These are phyloP conservation scores for Hericium erinaceus DNA, from an alignment of 768 basidiomycete species.

Conservation along the genomic window DNA sequence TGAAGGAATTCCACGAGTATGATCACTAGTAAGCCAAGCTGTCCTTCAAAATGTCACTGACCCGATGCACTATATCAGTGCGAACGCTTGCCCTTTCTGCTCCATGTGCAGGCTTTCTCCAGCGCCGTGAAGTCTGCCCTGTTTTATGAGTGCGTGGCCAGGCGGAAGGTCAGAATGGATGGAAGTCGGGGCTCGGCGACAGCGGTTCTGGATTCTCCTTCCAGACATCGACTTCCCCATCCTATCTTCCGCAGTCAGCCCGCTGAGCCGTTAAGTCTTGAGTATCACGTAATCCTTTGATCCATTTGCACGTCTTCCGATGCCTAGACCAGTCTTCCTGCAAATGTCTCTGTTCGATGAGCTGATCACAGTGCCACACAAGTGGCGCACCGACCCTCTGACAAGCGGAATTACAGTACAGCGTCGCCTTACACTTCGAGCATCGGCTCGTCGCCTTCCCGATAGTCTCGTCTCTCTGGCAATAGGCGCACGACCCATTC, in stretches of 20 bases:
- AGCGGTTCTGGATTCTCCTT: not conserved
- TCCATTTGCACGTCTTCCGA: not conserved
- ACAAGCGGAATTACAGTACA: not conserved
- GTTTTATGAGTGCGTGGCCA: no score
- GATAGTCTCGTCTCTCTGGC: not conserved
- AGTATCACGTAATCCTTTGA: not conserved
- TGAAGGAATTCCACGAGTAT: no score
- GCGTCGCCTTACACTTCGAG: not conserved
- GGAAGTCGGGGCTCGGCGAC: no score
- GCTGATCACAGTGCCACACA: not conserved
- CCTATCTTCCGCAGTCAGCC: not conserved
- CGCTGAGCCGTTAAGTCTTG: not conserved
- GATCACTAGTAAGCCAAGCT: no score
- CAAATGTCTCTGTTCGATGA: not conserved
- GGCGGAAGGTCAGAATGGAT: no score
- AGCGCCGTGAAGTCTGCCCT: no score
- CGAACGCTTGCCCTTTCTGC: no score
- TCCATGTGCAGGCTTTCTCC: no score
- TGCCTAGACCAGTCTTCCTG: not conserved
- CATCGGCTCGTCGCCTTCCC: not conserved
- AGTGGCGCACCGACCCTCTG: not conserved
- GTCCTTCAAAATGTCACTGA: no score
- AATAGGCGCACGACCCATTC: not conserved
- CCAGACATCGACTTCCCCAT: not conserved
- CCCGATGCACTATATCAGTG: no score